These are phyloP conservation scores for Talaromyces atroroseus DNA, from an alignment of 2,329 filamentous ascomycete species.

Conservation along the genomic window DNA sequence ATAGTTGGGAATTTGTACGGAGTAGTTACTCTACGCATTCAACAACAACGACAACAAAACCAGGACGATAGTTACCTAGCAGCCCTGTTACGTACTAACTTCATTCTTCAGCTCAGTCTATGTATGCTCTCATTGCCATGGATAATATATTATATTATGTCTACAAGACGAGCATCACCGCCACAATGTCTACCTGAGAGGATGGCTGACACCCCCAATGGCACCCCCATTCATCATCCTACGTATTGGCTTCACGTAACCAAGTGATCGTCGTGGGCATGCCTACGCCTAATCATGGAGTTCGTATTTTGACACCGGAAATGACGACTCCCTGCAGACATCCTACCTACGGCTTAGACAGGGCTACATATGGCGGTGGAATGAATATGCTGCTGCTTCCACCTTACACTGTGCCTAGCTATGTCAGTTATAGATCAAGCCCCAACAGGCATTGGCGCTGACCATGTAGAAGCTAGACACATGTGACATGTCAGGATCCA, in stretches of 20 bases:
- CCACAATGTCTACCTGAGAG: too few relatives aligned
- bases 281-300: too few relatives aligned
- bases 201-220: too few relatives aligned
- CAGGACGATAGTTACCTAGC: too few relatives aligned
- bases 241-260: not conserved
- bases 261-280: not conserved
- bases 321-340: not conserved
- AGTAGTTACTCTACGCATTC: too few relatives aligned
- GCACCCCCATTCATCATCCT: not conserved
- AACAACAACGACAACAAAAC: too few relatives aligned
- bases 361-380: not conserved
- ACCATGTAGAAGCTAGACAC: not conserved
- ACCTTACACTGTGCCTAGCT: not conserved
- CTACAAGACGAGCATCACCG: not conserved
- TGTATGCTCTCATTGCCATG: too few relatives aligned
- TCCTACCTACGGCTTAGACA: not conserved
- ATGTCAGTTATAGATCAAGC: not conserved
- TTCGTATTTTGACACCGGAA: slow-evolving; percentile 1
- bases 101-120: too few relatives aligned
- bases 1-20: too few relatives aligned
- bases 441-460: not conserved
- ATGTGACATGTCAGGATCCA: not conserved
- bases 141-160: too few relatives aligned
- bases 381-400: not conserved
- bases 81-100: too few relatives aligned